Percentiles rank a stretch among this genome's conserved stretches.
These are phyloP conservation scores for Sarocladium oryzae DNA, from an alignment of 2,329 filamentous ascomycete species.

Conservation along the genomic window DNA sequence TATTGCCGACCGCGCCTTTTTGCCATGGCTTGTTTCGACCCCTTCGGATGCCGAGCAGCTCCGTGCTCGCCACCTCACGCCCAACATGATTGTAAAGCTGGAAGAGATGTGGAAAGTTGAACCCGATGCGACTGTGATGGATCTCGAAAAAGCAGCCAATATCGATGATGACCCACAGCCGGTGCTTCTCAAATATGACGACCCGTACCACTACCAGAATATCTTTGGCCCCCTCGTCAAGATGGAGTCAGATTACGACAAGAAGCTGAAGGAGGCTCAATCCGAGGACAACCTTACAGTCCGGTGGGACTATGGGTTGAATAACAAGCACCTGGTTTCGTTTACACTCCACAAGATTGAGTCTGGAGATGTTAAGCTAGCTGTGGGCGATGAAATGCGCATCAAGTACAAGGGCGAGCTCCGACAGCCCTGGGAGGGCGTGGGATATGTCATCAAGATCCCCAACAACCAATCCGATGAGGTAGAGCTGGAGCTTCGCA, in stretches of 20 bases:
- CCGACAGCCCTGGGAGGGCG: constrained; percentile 88
- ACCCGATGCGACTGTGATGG: constrained; percentile 76
- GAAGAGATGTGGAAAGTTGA: constrained; percentile 99
- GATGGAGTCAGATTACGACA: constrained; percentile 98
- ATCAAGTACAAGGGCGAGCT: constrained; percentile 94
- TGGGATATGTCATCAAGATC: constrained; percentile 98
- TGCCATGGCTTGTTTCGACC: constrained; percentile 84
- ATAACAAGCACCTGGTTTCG: constrained; percentile 94
- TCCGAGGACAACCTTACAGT: constrained; percentile 94
- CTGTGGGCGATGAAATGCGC: constrained; percentile 97
- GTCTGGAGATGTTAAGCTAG: constrained; percentile 93
- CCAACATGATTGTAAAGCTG: constrained; percentile 90
- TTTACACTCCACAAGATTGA: constrained; percentile 97
- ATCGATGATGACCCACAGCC: constrained; percentile 94
- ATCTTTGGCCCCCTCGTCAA: constrained; percentile 97
- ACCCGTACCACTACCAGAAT: constrained; percentile 97
- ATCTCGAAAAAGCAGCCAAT: constrained; percentile 84
- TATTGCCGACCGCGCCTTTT: constrained; percentile 92
- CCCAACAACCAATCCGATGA: constrained; percentile 99
- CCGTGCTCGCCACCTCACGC: constrained; percentile 84
- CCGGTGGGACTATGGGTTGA: constrained; percentile 89
- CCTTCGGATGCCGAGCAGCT: constrained; percentile 94
- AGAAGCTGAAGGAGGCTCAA: constrained; percentile 96
- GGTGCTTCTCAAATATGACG: constrained; percentile 88
- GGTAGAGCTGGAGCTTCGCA: constrained; percentile 88